Evolutionary conservation across 768 basidiomycete genomes (phyloP).

Genomic region (Leucocoprinus leucothites): DNA sequence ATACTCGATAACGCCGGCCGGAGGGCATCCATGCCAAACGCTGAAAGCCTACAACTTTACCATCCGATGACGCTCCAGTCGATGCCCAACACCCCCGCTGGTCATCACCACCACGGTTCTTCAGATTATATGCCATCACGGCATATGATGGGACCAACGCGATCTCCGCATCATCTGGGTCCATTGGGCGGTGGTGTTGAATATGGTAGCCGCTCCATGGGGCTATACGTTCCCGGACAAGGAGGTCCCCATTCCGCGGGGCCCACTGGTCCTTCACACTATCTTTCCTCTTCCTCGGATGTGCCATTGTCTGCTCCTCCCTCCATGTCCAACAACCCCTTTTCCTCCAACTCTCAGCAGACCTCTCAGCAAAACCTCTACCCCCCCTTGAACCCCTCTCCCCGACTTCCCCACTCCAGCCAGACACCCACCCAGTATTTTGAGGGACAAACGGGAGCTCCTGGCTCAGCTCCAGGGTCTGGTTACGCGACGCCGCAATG

Average conservation of each 20-base stretch:
- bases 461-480: slow-evolving; percentile 41
- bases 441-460: slow-evolving; percentile 34
- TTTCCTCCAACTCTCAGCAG: slow-evolving; percentile 32
- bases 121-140: slow-evolving; percentile 43
- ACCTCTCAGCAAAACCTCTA: slow-evolving; percentile 31
- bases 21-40: slow-evolving; percentile 61
- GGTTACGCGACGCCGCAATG: slow-evolving; percentile 46
- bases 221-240: slow-evolving; percentile 33
- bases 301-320: slow-evolving; percentile 54
- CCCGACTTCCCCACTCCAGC: slow-evolving; percentile 29
- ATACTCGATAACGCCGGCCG: slow-evolving; percentile 44
- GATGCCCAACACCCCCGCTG: slow-evolving; percentile 35
- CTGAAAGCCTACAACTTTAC: slow-evolving; percentile 71
- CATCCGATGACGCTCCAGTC: slow-evolving; percentile 78
- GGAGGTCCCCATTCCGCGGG: slow-evolving; percentile 39
- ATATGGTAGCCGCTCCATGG: slow-evolving; percentile 32
- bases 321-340: slow-evolving; percentile 44
- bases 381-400: slow-evolving; percentile 32
- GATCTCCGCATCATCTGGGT: slow-evolving; percentile 30
- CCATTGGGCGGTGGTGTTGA: slow-evolving; percentile 37
- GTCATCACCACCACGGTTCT: slow-evolving; percentile 33
- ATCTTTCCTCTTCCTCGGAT: slow-evolving; percentile 31
- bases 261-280: slow-evolving; percentile 28
- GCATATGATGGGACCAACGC: slow-evolving; percentile 42
- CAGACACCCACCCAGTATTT: slow-evolving; percentile 24